These are phyloP conservation scores for Lentinula detonsa DNA, from an alignment of 768 basidiomycete genomes.

Conservation along the genomic window DNA sequence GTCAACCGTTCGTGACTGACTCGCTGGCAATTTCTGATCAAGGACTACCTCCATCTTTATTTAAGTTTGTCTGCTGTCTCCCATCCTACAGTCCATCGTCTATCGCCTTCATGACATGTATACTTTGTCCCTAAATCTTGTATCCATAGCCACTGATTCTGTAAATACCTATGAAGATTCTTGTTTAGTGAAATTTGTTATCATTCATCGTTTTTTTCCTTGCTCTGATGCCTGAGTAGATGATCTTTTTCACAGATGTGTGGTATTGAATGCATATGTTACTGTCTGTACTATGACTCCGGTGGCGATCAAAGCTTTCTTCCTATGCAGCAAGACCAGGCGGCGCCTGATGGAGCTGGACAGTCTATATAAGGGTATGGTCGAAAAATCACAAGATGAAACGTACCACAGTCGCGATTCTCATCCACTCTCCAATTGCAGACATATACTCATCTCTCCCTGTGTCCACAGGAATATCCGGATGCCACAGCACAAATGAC, in stretches of 20 bases:
- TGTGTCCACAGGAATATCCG: constrained; percentile 66
- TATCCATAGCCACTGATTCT: neutral
- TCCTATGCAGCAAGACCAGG: neutral
- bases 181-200: no score
- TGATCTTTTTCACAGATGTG: no score
- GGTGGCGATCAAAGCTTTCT: no score
- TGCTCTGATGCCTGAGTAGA: no score
- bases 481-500: constrained; percentile 70
- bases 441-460: constrained; percentile 68
- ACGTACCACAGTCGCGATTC: constrained; percentile 55
- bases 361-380: neutral
- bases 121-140: neutral
- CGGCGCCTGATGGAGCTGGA: constrained; percentile 5
- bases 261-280: no score
- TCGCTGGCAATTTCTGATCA: neutral
- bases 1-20: neutral
- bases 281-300: no score
- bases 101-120: neutral
- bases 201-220: no score
- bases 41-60: neutral
- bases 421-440: constrained; percentile 66
- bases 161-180: neutral
- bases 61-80: no score
- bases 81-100: no score
- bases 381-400: neutral